Evolutionary conservation across 306 rosid genomes (phyloP).

Genomic region (Alnus glutinosa): DNA sequence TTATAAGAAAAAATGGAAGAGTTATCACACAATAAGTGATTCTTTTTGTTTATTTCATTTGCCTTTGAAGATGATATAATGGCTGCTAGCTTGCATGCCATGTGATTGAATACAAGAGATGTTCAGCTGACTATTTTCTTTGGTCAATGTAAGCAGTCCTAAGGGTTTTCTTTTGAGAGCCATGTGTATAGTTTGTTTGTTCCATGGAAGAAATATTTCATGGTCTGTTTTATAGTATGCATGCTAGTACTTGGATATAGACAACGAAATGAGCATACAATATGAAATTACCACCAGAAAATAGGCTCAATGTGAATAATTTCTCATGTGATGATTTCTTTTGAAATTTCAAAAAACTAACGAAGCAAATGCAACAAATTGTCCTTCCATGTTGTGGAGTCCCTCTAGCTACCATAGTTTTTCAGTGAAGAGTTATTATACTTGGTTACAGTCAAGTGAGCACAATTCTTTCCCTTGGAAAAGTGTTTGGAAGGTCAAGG

Average conservation of each 20-base stretch:
- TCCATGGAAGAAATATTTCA: not conserved
- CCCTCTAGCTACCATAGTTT: too few species aligned
- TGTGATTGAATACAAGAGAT: slow-evolving; percentile 24
- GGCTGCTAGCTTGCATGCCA: slow-evolving; percentile 23
- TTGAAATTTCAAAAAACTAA: not conserved
- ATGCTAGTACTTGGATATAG: not conserved
- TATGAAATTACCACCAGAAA: too few species aligned
- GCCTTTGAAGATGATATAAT: slow-evolving; percentile 3
- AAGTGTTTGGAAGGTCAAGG: too few species aligned
- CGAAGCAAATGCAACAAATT: too few species aligned
- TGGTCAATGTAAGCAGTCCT: not conserved
- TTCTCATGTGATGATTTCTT: not conserved
- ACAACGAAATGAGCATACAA: not conserved
- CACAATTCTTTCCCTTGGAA: too few species aligned
- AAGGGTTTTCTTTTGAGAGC: not conserved
- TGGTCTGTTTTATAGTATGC: not conserved
- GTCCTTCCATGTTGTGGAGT: too few species aligned
- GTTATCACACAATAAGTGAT: not conserved
- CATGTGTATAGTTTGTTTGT: not conserved
- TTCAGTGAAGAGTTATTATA: too few species aligned
- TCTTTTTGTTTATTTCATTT: not conserved
- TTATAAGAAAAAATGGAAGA: not conserved
- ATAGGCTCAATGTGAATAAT: too few species aligned
- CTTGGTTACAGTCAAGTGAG: too few species aligned
- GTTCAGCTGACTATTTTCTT: not conserved